phyloP scores from a whole-genome alignment of 257 asterid species.

The Penstemon barbatus region DNA sequence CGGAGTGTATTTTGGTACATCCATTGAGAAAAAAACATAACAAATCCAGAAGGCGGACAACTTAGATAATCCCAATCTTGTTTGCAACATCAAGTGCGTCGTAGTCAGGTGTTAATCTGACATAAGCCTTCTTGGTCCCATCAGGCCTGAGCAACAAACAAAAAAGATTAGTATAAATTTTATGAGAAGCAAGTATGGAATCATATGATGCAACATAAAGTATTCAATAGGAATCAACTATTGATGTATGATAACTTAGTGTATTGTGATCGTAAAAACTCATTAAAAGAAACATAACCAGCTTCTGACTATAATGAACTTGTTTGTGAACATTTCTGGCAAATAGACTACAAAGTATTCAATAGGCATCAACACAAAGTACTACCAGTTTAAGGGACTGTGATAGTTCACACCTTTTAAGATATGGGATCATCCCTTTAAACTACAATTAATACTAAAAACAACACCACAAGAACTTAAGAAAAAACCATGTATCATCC shows the following conservation, averaged over 20 bases:
- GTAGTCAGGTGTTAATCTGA: conserved; percentile 48
- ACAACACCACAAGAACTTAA: background rate
- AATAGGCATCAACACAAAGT: background rate
- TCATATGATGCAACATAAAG: too few species aligned
- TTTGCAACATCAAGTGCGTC: conserved; percentile 62
- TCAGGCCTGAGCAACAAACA: conserved; percentile 43
- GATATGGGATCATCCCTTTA: too few species aligned
- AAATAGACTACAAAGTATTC: background rate
- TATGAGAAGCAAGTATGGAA: background rate
- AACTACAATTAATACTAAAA: background rate
- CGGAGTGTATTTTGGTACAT: background rate
- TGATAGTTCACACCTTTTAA: too few species aligned
- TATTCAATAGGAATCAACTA: too few species aligned
- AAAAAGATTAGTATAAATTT: background rate
- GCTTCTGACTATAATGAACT: background rate
- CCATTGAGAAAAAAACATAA: background rate
- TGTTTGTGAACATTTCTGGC: background rate
- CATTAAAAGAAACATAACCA: background rate
- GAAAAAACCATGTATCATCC: too few species aligned
- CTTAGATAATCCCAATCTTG: conserved; percentile 50
- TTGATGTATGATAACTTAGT: too few species aligned
- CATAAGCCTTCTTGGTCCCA: conserved; percentile 66
- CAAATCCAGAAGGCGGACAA: background rate
- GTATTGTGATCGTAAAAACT: too few species aligned
- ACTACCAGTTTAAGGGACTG: background rate